These are phyloP conservation scores for Otatea glauca DNA, from an alignment of 176 grass and related monocot species.

Conservation along the genomic window DNA sequence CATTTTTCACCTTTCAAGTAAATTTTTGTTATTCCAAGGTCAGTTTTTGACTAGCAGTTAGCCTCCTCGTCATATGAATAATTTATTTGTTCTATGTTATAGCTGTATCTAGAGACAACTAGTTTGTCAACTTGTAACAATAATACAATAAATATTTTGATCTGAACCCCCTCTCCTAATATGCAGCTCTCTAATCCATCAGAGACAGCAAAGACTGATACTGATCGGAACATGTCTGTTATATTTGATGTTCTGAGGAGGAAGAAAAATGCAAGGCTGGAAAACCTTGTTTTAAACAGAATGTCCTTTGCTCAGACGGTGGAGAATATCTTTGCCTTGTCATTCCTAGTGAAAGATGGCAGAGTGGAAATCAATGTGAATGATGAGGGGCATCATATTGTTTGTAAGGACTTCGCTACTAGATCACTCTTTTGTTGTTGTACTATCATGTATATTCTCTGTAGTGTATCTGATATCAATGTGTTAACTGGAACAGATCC, in stretches of 20 bases:
- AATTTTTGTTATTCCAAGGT: background rate
- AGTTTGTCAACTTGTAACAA: too few relatives aligned
- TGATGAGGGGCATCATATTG: conserved; percentile 59
- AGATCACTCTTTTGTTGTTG: conserved; percentile 7
- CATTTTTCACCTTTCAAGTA: background rate
- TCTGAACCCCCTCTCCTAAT: too few relatives aligned
- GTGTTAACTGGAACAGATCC: conserved; percentile 49
- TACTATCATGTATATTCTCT: background rate
- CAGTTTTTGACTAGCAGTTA: background rate
- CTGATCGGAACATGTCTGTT: conserved; percentile 71
- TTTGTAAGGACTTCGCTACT: conserved; percentile 60
- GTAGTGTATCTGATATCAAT: conserved; percentile 1
- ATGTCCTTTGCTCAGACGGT: conserved; percentile 85
- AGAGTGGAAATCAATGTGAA: conserved; percentile 73
- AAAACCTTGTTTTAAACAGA: conserved; percentile 80
- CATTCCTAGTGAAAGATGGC: conserved; percentile 92
- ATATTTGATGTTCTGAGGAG: conserved; percentile 81
- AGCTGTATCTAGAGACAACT: too few relatives aligned
- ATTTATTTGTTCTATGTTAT: too few relatives aligned
- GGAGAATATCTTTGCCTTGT: conserved; percentile 87
- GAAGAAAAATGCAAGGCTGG: conserved; percentile 70
- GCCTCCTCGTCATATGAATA: background rate
- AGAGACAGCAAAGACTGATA: conserved; percentile 62
- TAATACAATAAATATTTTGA: too few relatives aligned
- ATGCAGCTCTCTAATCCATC: conserved; percentile 68